Base-by-base conservation (phyloP, 305 asterid species). In the Caryopteris hybrid region DNA sequence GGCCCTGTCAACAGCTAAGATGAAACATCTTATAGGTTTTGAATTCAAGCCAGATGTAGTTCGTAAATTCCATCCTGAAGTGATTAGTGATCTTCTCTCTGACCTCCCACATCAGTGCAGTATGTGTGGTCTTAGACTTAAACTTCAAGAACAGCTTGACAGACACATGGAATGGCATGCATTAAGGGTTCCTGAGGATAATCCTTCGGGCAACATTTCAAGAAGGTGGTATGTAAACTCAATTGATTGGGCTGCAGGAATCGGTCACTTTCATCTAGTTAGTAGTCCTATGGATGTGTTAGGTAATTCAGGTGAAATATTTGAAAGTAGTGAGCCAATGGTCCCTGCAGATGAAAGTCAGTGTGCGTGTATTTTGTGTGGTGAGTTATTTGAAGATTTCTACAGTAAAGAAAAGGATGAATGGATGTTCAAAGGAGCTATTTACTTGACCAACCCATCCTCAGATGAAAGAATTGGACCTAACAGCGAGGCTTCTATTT, bases 361-460 rank as follows among this genome's bases (percentile, higher is more conserved):
- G 54, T 89, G 92, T 67, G 86, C 92, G 8, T 94, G 99, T 75
- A 67, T 91, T 75, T 78, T 91, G 76, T 94, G 99, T 41, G 96
- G 98, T 9, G 93, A 94, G 79, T 52, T 91, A 78, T 94, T 94
- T 82, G 96, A 86, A 62, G 97, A 91, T 74, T 84, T 65, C 73
- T 94, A 87, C 78, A 67, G 84, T 25, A 83, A 57, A 62, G 95
- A 85, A 74, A 80, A 71, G 55, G 82, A 83, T 70, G 83, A 81
- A 58, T 94, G 99, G 99, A 89, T 91, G 96, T 94, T 87, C 80
- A 85, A 70, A 79, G 98, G 91, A 72, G 95, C 98, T 73, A 82
- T 80, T 68, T 85, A 86, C 77, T 72, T 86, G 76, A 78, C 73
- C 56, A 64, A 27, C 38, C 82, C 84, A 14, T 79, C 77, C n/a